Conservation (phyloP, 2,329 filamentous ascomycete genomes). For the Fusarium incarnatum region DNA sequence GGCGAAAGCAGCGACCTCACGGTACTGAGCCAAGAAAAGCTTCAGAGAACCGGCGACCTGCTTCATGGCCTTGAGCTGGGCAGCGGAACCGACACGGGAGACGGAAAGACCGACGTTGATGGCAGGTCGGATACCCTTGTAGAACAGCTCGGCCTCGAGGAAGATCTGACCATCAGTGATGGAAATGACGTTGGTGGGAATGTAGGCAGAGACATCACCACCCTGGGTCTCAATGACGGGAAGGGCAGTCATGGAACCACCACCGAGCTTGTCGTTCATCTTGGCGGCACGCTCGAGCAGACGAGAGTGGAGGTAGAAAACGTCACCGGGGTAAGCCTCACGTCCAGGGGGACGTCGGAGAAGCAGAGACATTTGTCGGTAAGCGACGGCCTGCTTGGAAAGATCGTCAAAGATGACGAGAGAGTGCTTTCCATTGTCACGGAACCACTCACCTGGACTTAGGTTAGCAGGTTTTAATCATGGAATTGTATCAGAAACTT, state of each 20-base stretch:
- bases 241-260: slow-evolving; percentile 96
- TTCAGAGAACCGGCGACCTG: slow-evolving; percentile 99
- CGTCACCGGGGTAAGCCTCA: slow-evolving; percentile 99
- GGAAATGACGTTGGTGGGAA: slow-evolving; percentile 99
- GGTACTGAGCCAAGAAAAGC: slow-evolving; percentile 99
- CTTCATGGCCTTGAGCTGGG: slow-evolving; percentile 99
- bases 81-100: slow-evolving; percentile 99
- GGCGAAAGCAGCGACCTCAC: slow-evolving; percentile 99
- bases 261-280: slow-evolving; percentile 95
- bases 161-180: slow-evolving; percentile 99
- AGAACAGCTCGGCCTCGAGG: slow-evolving; percentile 99
- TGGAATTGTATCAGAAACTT: neutral
- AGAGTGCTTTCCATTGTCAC: slow-evolving; percentile 88
- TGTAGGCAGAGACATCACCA: slow-evolving; percentile 99
- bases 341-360: slow-evolving; percentile 97
- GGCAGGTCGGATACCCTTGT: slow-evolving; percentile 99
- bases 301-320: slow-evolving; percentile 99
- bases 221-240: slow-evolving; percentile 99
- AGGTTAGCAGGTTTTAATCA: neutral
- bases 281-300: slow-evolving; percentile 99
- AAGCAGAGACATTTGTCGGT: slow-evolving; percentile 98
- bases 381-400: slow-evolving; percentile 97
- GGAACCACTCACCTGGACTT: slow-evolving; percentile 74
- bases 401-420: slow-evolving; percentile 95
- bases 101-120: slow-evolving; percentile 99